Conservation (phyloP, 1,284 basidiomycete species). For the Apiotrichum siamense region DNA sequence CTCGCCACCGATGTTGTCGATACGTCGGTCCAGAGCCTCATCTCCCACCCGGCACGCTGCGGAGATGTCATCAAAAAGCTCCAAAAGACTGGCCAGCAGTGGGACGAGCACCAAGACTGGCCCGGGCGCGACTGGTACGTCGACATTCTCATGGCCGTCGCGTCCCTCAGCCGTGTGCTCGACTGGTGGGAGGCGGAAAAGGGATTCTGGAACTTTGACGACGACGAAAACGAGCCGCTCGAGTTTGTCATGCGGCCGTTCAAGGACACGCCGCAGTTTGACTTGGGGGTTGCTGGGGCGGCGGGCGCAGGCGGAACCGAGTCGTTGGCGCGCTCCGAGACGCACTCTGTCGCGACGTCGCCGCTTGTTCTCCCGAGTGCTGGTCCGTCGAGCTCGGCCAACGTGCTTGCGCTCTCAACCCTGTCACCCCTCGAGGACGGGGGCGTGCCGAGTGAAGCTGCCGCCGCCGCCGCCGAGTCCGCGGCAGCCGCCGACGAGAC, state of each 20-base stretch:
- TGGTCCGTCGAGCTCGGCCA: neutral
- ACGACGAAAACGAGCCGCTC: conserved; percentile 67
- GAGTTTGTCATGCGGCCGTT: conserved; percentile 80
- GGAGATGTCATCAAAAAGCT: conserved; percentile 81
- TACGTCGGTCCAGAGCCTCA: conserved; percentile 78
- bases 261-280: conserved; percentile 24
- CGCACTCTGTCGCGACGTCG: neutral
- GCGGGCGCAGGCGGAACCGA: no score
- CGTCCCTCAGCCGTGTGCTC: conserved; percentile 88
- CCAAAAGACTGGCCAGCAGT: conserved; percentile 82
- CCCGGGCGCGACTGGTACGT: conserved; percentile 98
- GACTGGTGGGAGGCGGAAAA: conserved; percentile 99
- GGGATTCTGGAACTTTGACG: conserved; percentile 97
- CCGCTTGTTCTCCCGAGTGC: neutral
- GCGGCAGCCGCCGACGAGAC: conserved; percentile 1
- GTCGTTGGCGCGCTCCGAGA: neutral
- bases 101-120: conserved; percentile 98
- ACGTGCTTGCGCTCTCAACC: neutral
- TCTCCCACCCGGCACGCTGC: conserved; percentile 75
- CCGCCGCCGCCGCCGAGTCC: neutral
- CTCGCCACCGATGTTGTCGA: conserved; percentile 94
- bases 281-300: no score
- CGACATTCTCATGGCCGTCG: conserved; percentile 91
- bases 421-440: neutral
- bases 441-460: neutral